Conservation (phyloP, 805 yeast genomes). For the Saccharomycopsis synnaedendra region DNA sequence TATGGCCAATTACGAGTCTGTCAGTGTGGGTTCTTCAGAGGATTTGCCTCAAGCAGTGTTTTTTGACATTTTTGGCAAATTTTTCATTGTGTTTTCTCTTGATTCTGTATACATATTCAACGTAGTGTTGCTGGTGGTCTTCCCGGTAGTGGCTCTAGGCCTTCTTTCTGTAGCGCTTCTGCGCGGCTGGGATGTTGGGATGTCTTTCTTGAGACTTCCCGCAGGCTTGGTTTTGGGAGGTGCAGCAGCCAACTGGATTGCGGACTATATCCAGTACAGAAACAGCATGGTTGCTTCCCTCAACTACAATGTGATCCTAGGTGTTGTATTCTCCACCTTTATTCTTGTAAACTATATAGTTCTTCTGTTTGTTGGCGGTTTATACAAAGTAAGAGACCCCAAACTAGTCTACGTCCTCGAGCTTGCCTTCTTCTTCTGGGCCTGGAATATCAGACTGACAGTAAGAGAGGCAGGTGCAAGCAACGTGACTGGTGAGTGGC, state of each 20-base stretch:
- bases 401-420: conserved; percentile 40
- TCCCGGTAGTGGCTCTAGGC: conserved; percentile 42
- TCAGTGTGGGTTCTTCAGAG: background rate
- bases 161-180: conserved; percentile 37
- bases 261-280: conserved; percentile 28
- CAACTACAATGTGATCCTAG: conserved; percentile 36
- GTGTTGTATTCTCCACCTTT: conserved; percentile 36
- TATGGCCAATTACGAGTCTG: conserved; percentile 20
- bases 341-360: conserved; percentile 45
- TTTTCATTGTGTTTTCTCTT: conserved; percentile 42
- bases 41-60: conserved; percentile 34
- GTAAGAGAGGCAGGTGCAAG: conserved; percentile 32
- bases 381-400: conserved; percentile 38
- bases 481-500: conserved; percentile 37
- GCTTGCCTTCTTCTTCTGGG: conserved; percentile 42
- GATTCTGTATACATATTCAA: conserved; percentile 39
- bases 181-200: conserved; percentile 38
- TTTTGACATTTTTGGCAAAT: conserved; percentile 52
- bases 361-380: conserved; percentile 32
- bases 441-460: conserved; percentile 35
- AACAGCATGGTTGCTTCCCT: conserved; percentile 45
- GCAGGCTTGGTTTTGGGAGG: conserved; percentile 38
- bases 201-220: conserved; percentile 42
- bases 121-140: conserved; percentile 35
- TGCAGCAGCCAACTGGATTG: conserved; percentile 24